Evolutionary conservation across 2,329 filamentous ascomycete genomes (phyloP).

Genomic region (Penicillium sp.): DNA sequence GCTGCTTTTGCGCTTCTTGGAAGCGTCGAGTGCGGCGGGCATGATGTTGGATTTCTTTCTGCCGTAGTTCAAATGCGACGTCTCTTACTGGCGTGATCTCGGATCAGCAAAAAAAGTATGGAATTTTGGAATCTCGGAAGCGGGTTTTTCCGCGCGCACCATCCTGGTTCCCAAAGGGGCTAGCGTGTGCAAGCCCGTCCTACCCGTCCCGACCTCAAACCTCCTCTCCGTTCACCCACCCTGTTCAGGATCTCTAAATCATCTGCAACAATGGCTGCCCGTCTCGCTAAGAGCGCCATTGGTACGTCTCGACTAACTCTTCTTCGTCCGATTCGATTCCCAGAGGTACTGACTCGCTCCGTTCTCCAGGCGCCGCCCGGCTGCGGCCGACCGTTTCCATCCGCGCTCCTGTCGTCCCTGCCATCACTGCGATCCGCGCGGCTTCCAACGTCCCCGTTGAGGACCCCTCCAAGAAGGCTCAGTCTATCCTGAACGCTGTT

Average conservation of each 20-base stretch:
- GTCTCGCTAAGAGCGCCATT: constrained; percentile 91
- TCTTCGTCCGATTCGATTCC: constrained; percentile 14
- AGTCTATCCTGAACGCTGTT: constrained; percentile 89
- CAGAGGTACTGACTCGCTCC: constrained; percentile 34
- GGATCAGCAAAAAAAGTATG: constrained; percentile 22
- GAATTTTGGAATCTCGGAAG: constrained; percentile 31
- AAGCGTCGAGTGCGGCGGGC: constrained; percentile 26
- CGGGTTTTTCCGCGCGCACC: constrained; percentile 33
- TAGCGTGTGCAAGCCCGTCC: constrained; percentile 39
- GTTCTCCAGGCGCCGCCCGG: constrained; percentile 74
- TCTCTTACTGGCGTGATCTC: constrained; percentile 15
- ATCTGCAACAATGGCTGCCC: constrained; percentile 88
- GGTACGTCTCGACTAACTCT: constrained; percentile 63
- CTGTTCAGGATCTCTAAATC: constrained; percentile 53
- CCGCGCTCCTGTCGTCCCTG: constrained; percentile 73
- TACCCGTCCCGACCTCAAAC: constrained; percentile 43
- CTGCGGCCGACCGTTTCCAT: constrained; percentile 78
- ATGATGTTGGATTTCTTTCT: constrained; percentile 19
- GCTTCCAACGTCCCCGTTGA: constrained; percentile 76
- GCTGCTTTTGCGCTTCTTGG: constrained; percentile 43
- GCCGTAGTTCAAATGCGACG: not conserved
- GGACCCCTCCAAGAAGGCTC: constrained; percentile 94
- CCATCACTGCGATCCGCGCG: constrained; percentile 67
- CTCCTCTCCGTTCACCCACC: constrained; percentile 43
- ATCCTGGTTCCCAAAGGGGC: constrained; percentile 27